Base-by-base conservation (phyloP, 2,329 filamentous ascomycete genomes). In the Fulvia fulva region DNA sequence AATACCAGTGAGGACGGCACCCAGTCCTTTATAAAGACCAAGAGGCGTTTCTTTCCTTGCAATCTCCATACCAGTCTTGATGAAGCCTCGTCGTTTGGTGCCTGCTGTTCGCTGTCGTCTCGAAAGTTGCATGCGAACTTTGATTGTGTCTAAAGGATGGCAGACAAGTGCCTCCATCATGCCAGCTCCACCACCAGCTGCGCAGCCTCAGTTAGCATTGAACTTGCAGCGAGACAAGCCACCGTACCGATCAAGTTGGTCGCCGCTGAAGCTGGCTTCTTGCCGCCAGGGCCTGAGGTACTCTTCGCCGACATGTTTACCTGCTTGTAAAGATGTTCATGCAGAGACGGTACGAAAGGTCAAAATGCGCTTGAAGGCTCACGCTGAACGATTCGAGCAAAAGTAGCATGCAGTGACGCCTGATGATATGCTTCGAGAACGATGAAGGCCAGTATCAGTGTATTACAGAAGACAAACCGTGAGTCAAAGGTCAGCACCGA, bases 161-260 rank as follows among this genome's bases (percentile, higher is more conserved):
- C 94, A 99, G 55, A 81, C 91, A 63, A 99, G 86, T 51, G 94
- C 94, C 78, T 99, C 94, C 92, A 97, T 97, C 93, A 97, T 97
- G 72, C 94, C 94, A 68, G 94, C 94, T 76, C 91, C 91, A 73
- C 94, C 94, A 73, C 94, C 94, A 74, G 94, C 94, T 96, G 68
- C 68, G 34, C 12, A 12, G 19, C 47, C 58, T 66, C 62, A 63
- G 64, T 58, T 34, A 28, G 37, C 37, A 41, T n/a, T 61, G 50
- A 28, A 9, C 19, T n/a, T n/a, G 28, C 12, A 34, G 14, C 25
- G 34, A 28, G 23, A 5, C 46, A 28, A 37, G 37, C n/a, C 23
- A 30, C 50, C 47, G n/a, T 50, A 94, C 91, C 91, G 70, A 97
- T 92, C 70, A 97, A 78, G 76, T 97, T 97, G 50, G 90, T 92